Percentiles rank a stretch among this genome's conserved stretches.
phyloP scores from a whole-genome alignment of 164 flowering plant genomes.

The Berberis thunbergii region DNA sequence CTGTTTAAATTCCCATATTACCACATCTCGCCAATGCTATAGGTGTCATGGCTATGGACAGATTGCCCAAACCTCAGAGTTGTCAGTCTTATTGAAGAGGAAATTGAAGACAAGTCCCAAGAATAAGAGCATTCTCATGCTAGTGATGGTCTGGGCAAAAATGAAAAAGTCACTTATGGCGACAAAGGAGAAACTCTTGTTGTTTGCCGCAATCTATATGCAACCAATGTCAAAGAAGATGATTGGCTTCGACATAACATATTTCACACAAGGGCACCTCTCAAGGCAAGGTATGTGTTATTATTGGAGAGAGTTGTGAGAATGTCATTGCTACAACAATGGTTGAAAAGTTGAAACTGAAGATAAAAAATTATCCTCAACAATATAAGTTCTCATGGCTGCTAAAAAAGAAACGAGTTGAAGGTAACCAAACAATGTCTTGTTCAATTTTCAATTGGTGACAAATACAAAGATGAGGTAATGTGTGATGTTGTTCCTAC shows the following conservation, averaged over 20 bases:
- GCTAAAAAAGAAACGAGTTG: not conserved
- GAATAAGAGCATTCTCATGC: too few species aligned
- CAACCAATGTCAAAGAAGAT: not conserved
- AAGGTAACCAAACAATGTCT: not conserved
- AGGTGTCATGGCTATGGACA: too few species aligned
- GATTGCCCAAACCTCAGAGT: too few species aligned
- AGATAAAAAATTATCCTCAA: not conserved
- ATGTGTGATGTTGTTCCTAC: not conserved
- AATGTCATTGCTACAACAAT: not conserved
- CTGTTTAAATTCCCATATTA: too few species aligned
- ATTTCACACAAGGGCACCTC: not conserved
- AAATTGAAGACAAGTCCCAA: too few species aligned
- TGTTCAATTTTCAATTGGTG: not conserved
- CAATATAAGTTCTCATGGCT: not conserved
- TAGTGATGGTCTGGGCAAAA: too few species aligned
- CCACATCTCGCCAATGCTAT: too few species aligned
- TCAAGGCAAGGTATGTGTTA: not conserved
- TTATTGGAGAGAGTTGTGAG: not conserved
- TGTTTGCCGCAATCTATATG: not conserved
- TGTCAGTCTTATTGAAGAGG: too few species aligned
- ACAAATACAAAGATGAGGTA: not conserved
- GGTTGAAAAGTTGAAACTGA: not conserved
- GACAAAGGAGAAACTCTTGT: not conserved
- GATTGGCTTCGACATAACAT: not conserved
- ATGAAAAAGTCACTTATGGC: not conserved